phyloP scores from a whole-genome alignment of 2,329 filamentous ascomycete species.

The Ustilaginoidea virens region DNA sequence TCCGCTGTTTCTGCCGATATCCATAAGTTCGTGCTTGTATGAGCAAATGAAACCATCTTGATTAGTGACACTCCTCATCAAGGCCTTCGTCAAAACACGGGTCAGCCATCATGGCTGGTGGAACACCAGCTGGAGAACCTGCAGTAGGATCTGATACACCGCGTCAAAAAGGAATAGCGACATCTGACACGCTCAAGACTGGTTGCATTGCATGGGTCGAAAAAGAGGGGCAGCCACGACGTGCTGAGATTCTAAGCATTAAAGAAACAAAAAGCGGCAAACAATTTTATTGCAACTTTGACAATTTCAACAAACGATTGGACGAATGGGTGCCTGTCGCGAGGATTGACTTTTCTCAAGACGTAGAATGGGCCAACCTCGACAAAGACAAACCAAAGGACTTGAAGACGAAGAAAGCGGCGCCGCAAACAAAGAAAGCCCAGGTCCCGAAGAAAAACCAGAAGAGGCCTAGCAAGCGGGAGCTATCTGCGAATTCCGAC shows the following conservation, averaged over 20 bases:
- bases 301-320: constrained; percentile 85
- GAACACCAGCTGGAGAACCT: constrained; percentile 32
- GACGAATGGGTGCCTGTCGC: constrained; percentile 77
- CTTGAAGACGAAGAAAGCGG: constrained; percentile 55
- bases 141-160: constrained; percentile 41
- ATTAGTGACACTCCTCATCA: too few species aligned
- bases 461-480: constrained; percentile 38
- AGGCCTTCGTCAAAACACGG: too few species aligned
- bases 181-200: constrained; percentile 57
- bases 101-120: constrained; percentile 35
- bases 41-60: too few species aligned
- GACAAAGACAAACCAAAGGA: constrained; percentile 73
- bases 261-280: constrained; percentile 76
- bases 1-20: too few species aligned
- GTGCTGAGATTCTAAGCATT: constrained; percentile 93
- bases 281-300: constrained; percentile 92
- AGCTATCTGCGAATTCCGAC: constrained; percentile 38
- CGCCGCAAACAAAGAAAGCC: constrained; percentile 42
- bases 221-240: constrained; percentile 69
- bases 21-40: too few species aligned
- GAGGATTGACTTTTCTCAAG: constrained; percentile 72
- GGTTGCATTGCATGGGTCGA: constrained; percentile 46
- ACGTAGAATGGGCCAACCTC: constrained; percentile 91
- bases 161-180: constrained; percentile 64
- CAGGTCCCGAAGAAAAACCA: constrained; percentile 42